Percentiles rank a stretch among this genome's conserved stretches.
These are phyloP conservation scores for Cryptosporidium xiaoi DNA, from an alignment of 169 alveolate genomes.

Conservation along the genomic window DNA sequence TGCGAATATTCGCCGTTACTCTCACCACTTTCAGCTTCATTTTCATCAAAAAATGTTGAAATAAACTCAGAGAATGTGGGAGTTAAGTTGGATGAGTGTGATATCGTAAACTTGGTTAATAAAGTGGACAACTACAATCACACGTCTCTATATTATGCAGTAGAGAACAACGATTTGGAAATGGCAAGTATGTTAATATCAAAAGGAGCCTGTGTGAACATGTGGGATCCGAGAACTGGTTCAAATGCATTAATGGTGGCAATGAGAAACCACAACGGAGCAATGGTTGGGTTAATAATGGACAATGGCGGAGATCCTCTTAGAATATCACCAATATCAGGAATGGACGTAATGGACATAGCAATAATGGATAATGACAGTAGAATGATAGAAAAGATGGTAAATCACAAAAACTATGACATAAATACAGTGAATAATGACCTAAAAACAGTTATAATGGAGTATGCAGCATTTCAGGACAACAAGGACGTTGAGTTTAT, in stretches of 20 bases:
- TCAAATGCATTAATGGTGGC: slow-evolving; percentile 52
- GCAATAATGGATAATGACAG: slow-evolving; percentile 49
- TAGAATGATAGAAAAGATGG: slow-evolving; percentile 50
- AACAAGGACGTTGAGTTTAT: slow-evolving; percentile 19
- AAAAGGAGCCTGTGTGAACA: slow-evolving; percentile 50
- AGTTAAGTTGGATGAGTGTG: not conserved
- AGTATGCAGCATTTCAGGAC: slow-evolving; percentile 37
- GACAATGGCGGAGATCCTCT: slow-evolving; percentile 72
- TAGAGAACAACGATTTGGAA: slow-evolving; percentile 63
- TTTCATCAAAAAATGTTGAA: not conserved
- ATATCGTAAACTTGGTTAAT: slow-evolving; percentile 18
- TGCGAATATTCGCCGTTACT: not conserved
- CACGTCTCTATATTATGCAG: slow-evolving; percentile 62
- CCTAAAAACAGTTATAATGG: slow-evolving; percentile 13
- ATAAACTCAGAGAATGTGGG: not conserved
- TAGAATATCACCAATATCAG: slow-evolving; percentile 57
- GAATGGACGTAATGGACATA: slow-evolving; percentile 57
- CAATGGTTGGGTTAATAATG: slow-evolving; percentile 56
- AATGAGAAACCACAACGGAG: slow-evolving; percentile 65
- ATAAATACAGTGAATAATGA: slow-evolving; percentile 35
- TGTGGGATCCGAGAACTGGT: slow-evolving; percentile 72
- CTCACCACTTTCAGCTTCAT: not conserved
- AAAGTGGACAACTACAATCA: slow-evolving; percentile 63
- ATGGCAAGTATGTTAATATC: slow-evolving; percentile 44
- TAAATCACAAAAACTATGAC: slow-evolving; percentile 42